Conservation (phyloP, 495 filamentous ascomycete genomes). For the Trichoderma asperelloides region DNA sequence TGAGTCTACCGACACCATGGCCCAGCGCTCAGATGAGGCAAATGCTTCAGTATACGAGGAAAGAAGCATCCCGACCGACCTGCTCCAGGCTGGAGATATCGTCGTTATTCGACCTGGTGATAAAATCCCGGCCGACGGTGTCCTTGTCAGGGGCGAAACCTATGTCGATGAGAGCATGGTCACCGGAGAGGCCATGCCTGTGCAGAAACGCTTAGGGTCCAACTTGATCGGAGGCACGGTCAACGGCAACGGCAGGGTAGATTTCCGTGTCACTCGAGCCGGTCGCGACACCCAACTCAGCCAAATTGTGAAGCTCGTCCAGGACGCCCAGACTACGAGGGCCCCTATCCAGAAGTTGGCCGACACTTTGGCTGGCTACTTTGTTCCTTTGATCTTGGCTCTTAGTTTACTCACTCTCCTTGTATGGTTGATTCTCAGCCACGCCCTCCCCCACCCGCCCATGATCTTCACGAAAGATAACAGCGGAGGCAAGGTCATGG, state of each 20-base stretch:
- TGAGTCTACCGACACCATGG: background rate
- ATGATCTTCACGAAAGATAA: constrained; percentile 73
- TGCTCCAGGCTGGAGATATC: constrained; percentile 90
- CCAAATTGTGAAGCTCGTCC: constrained; percentile 95
- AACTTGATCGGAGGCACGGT: constrained; percentile 90
- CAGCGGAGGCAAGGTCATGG: constrained; percentile 85
- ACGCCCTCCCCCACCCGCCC: constrained; percentile 71
- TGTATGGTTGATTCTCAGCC: constrained; percentile 91
- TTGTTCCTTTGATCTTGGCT: constrained; percentile 80
- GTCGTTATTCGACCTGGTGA: constrained; percentile 90
- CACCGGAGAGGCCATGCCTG: constrained; percentile 90
- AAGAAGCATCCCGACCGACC: constrained; percentile 79
- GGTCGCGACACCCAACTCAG: constrained; percentile 93
- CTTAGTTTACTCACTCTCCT: constrained; percentile 82
- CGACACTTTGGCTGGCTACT: constrained; percentile 85
- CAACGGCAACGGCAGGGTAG: constrained; percentile 82
- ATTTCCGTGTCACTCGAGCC: constrained; percentile 88
- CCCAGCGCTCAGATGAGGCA: constrained; percentile 25
- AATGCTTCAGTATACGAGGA: constrained; percentile 59
- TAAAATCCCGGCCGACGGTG: constrained; percentile 91
- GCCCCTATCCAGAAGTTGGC: constrained; percentile 94
- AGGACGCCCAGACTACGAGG: constrained; percentile 88
- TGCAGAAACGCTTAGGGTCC: constrained; percentile 75
- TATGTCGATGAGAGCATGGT: constrained; percentile 99
- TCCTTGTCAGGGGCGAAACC: constrained; percentile 77